Conservation (phyloP, 225 moss, liverwort and hornwort genomes). For the Bryum argenteum region DNA sequence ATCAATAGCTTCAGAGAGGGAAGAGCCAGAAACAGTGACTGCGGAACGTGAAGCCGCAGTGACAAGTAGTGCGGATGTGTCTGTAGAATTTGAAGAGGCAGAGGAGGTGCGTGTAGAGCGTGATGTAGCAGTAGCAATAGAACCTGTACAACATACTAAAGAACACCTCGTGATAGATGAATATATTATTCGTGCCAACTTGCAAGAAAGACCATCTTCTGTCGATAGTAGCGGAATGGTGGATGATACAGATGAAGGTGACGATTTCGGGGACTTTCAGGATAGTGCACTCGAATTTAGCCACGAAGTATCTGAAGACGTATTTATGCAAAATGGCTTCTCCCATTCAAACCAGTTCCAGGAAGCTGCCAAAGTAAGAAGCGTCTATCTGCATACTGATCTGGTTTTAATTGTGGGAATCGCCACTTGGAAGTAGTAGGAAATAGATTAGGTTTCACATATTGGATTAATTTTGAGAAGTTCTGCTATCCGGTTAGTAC, state of each 20-base stretch:
- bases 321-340: slow-evolving; percentile 16
- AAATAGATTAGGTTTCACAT: neutral
- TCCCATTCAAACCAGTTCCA: slow-evolving; percentile 29
- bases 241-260: slow-evolving; percentile 27
- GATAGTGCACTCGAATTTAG: slow-evolving; percentile 32
- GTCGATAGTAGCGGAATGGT: slow-evolving; percentile 14
- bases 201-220: slow-evolving; percentile 15
- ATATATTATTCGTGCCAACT: neutral
- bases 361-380: slow-evolving; percentile 33
- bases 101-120: slow-evolving; percentile 21
- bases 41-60: slow-evolving; percentile 13
- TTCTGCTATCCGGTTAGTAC: neutral
- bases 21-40: slow-evolving; percentile 29
- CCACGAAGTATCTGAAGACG: slow-evolving; percentile 18
- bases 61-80: slow-evolving; percentile 16
- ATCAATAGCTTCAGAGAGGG: slow-evolving; percentile 17
- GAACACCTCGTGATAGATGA: slow-evolving; percentile 15
- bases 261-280: slow-evolving; percentile 43
- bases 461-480: slow-evolving; percentile 7
- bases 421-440: neutral
- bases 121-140: slow-evolving; percentile 22
- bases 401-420: neutral
- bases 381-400: neutral
- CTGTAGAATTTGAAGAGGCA: slow-evolving; percentile 11
- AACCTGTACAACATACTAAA: slow-evolving; percentile 27